Base-by-base conservation (phyloP, 495 filamentous ascomycete species). In the Oleoguttula mirabilis region DNA sequence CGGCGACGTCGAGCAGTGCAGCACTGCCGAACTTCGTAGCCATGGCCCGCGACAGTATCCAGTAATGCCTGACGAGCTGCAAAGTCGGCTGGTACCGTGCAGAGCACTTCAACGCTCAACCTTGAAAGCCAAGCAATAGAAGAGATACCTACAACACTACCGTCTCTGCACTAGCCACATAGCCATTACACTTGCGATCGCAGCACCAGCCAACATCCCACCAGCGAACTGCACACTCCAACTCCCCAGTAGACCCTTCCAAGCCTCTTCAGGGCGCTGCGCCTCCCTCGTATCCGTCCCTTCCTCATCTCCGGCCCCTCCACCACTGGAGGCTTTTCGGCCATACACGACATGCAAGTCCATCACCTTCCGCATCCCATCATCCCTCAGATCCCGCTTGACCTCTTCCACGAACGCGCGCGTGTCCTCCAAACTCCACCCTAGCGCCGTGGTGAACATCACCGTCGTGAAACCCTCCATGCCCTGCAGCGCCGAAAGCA, bases 401-500 rank as follows among this genome's bases (percentile, higher is more conserved):
- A 40, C 43, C 27, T 41, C 35, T 3, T 23, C 43, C 21, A 35
- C 15, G 19, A 40, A 41, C 12, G 16, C 28, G 11, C 19, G 4
- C 8, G 28, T 39, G 3, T 40, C 43, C 12, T 17, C 43, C 7
- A 28, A 14, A 4, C 12, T 15, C 43, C 43, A 46, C 12, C 43
- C 43, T 22, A 46, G 27, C 8, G 11, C 36, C 22, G 25, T 46
- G 10, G 35, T 40, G 36, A 46, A 46, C 35, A 32, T 39, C 16
- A 39, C 20, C 25, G 33, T 30, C n/a, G 43, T 43, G n/a, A 40
- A 32, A 15, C 27, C 43, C 27, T 46, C 43, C 15, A 46, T n/a
- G 12, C 36, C 43, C 14, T 4, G 33, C 19, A 39, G 20, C 14
- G 41, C 40, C 14, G 47, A 33, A 14, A 51, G 8, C 23, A 44